Evolutionary conservation across 1,139 yeast species (phyloP).

Genomic region (Yamadazyma taylorii): DNA sequence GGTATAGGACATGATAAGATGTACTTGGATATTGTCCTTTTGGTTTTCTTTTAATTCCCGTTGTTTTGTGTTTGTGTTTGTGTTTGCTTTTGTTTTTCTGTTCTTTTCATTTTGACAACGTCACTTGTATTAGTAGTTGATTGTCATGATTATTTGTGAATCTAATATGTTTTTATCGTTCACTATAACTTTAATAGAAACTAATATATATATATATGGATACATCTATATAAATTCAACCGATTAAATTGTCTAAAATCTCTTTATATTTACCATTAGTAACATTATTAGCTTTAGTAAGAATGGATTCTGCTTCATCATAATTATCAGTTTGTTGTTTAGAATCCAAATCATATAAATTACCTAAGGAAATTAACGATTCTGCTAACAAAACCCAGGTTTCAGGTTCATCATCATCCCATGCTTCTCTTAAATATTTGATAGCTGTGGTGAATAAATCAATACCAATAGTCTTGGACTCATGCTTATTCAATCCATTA

Average conservation of each 20-base stretch:
- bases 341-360: constrained; percentile 63
- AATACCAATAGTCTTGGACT: constrained; percentile 52
- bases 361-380: constrained; percentile 77
- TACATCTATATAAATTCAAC: neutral
- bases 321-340: constrained; percentile 65
- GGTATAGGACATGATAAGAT: neutral
- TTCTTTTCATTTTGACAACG: neutral
- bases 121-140: neutral
- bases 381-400: constrained; percentile 85
- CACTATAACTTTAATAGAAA: constrained; percentile 1
- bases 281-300: constrained; percentile 69
- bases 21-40: no score
- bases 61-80: neutral
- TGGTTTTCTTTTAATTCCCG: no score
- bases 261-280: constrained; percentile 72
- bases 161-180: neutral
- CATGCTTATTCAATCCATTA: constrained; percentile 39
- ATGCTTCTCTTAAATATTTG: constrained; percentile 54
- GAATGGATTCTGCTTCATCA: constrained; percentile 60
- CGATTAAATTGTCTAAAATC: constrained; percentile 48
- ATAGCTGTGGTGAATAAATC: constrained; percentile 56
- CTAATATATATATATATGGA: constrained; percentile 1
- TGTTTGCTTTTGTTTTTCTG: neutral
- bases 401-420: constrained; percentile 73
- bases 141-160: neutral